Evolutionary conservation across 2,329 filamentous ascomycete species (phyloP), one percentile per base, ranked within the genome.

Genomic region (Myriosclerotinia duriaeana): DNA sequence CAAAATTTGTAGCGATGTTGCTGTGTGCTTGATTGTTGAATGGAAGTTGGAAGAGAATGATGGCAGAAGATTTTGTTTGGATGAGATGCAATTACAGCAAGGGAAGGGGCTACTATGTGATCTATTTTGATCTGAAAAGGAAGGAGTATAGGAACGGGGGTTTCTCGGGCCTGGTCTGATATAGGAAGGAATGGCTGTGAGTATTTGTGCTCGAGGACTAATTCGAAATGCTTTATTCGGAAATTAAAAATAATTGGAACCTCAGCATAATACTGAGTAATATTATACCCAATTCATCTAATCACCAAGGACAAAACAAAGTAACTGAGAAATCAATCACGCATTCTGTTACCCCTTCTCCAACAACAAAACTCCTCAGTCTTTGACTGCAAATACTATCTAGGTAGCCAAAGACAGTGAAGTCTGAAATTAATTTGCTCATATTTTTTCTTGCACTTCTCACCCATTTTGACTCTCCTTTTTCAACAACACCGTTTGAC

Each of bases 1-100:
- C 61, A 64, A 64, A 64, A 64, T 56, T 64, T 64, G 61, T 64
- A 64, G 61, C 61, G 50, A 64, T 64, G 52, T 64, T 64, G 61
- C 61, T 64, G 61, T 64, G 61, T 64, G 61, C 61, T 48, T 60
- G 58, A 50, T 60, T 60, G 20, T 50, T 50, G 44, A n/a, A 48
- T 38, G 58, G 30, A 15, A 60, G 50, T 60, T 60, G 44, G 9
- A 60, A 60, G 44, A 60, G 14, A 15, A 38, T 12, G 44, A 36
- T 12, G 14, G 42, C 17, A 26, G n/a, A 20, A 34, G 8, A 5
- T 38, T 60, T 38, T 26, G 34, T 50, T 50, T 22, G 30, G 7
- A 14, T 50, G 8, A 50, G 12, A 50, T 22, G 30, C 5, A n/a
- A 38, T 7, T 48, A 12, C 11, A 38, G 7, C 0, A 50, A 38